A percentile compares a stretch with the other conserved stretches of the same genome.
phyloP scores from a whole-genome alignment of 345 rosid species.

The Crucihimalaya himalaica region DNA sequence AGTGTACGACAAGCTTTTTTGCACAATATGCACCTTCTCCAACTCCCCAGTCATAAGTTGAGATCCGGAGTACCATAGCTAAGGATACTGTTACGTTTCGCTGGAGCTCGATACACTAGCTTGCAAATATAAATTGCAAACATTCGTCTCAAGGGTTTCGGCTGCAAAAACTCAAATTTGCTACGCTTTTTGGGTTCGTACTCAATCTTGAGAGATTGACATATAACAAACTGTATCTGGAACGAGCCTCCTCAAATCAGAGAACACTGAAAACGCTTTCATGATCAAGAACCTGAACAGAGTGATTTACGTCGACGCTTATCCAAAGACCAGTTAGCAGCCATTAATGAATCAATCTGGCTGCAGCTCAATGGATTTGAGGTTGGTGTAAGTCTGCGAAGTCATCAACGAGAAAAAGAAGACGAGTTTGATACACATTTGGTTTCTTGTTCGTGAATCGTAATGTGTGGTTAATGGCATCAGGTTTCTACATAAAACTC shows the following conservation, averaged over 20 bases:
- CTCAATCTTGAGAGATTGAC: constrained; percentile 3
- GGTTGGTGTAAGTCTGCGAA: neutral
- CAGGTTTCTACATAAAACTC: neutral
- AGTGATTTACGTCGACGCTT: neutral
- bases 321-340: neutral
- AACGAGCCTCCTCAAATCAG: neutral
- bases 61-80: neutral
- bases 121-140: neutral
- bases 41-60: neutral
- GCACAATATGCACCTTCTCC: neutral
- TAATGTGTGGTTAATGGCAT: neutral
- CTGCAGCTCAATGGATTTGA: neutral
- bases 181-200: neutral
- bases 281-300: constrained; percentile 1
- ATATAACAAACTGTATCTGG: neutral
- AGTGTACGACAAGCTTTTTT: neutral
- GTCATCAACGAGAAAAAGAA: neutral
- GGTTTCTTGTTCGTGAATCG: neutral
- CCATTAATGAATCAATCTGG: neutral
- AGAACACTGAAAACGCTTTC: neutral
- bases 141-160: neutral
- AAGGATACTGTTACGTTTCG: neutral
- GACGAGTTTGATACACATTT: neutral
- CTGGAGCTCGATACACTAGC: neutral
- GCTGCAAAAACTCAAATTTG: neutral